Conservation (phyloP, 2,329 filamentous ascomycete genomes). For the Ceratocystis ficicola region DNA sequence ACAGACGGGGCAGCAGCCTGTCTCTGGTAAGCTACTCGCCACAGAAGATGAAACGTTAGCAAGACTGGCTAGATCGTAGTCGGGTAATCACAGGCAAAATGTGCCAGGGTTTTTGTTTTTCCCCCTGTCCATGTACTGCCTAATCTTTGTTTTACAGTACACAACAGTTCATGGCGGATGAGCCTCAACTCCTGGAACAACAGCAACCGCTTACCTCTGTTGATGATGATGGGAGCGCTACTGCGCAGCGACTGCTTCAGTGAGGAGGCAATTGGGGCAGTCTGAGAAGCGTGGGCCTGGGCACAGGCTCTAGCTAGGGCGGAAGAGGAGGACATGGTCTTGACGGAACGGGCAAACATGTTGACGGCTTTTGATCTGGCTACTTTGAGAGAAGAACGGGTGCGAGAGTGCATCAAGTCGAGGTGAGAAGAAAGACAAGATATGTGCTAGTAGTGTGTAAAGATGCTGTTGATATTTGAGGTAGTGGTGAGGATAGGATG, state of each 20-base stretch:
- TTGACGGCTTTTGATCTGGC: constrained; percentile 3
- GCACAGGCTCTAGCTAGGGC: constrained; percentile 4
- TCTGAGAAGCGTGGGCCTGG: neutral
- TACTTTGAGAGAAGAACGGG: constrained; percentile 8
- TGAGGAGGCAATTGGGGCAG: constrained; percentile 8
- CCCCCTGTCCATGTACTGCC: neutral
- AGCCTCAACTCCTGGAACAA: neutral
- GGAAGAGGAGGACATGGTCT: constrained; percentile 14
- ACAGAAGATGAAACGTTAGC: neutral
- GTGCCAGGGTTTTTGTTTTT: neutral
- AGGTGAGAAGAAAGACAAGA: neutral
- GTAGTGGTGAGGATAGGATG: neutral
- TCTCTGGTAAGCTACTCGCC: constrained; percentile 12
- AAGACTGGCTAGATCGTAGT: neutral
- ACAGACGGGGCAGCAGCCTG: neutral
- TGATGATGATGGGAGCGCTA: constrained; percentile 1
- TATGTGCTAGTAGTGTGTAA: neutral
- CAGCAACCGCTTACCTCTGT: neutral
- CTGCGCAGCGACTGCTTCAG: constrained; percentile 8
- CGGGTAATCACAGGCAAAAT: neutral
- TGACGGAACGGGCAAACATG: constrained; percentile 21
- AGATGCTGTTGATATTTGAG: neutral
- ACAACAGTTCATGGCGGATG: neutral
- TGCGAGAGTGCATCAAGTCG: constrained; percentile 3
- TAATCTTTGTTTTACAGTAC: neutral